Base-by-base conservation (phyloP, 257 asterid genomes). In the Plectranthus barbatus region DNA sequence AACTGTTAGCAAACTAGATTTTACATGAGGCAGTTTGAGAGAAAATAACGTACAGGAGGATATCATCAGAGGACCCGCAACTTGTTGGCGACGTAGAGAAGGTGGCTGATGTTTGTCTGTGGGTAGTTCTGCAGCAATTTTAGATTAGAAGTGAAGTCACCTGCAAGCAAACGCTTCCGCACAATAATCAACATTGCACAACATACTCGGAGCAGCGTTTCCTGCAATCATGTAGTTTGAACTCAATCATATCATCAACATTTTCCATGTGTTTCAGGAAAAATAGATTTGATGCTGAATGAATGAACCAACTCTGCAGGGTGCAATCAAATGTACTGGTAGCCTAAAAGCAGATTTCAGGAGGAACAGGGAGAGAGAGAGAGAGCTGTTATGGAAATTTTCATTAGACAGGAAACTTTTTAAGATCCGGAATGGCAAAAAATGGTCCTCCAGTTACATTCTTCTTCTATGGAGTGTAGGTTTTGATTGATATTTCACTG, bases 151-250 rank as follows among this genome's bases (percentile, higher is more conserved):
- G 96, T 91, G 78, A 91, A 91, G 76, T 91, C 98, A 4, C 96
- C 96, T 37, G 95, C 98, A 55, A 91, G 94, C 42, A 91, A 71
- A 31, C 95, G 92, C 86, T 81, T 88, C 69, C 96, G 76, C 5
- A 88, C 92, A 5, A 88, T 84, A 49, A 91, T 73, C 74, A 91
- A 84, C 98, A 88, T 91, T 5, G 98, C 95, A 53, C 98, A 91
- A 71, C 96, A 91, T 47, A 91, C 67, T 40, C 98, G 83, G 6
- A 88, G 95, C 46, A 91, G 77, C 0, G 95, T 88, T 71, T 83
- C 98, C 98, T 91, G 90, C 78, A 78, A 68, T 45, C 13, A 1
- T 56, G n/a, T 20, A 14, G 57, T 60, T 15, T 60, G 23, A 12
- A 29, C 52, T 7, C 33, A 14, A 29, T 39, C 26, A 34, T 36